Base-by-base conservation (phyloP, 192 early-diverging fungal genomes). In the Rhizophagus prolifer region DNA sequence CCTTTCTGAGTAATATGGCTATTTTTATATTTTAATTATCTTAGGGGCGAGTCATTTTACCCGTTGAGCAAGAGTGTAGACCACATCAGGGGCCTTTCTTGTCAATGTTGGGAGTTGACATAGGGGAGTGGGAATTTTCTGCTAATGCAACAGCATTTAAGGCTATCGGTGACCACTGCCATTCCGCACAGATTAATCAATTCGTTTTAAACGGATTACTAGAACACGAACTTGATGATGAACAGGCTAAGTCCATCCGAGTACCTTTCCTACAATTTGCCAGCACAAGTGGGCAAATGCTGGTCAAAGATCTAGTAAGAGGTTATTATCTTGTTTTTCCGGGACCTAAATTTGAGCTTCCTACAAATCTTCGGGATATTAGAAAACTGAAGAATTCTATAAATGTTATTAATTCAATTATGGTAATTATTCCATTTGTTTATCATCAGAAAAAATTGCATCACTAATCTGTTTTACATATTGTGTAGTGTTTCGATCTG, bases 191-290 rank as follows among this genome's bases (percentile, higher is more conserved):
- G 10, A 62, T 79, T n/a, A 79, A 79, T 58, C 78, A 79, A 38
- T 64, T 61, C 0, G 73, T 79, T 2, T 73, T 79, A 58, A 79
- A 79, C 46, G 36, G 64, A n/a, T 74, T 79, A 23, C 21, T 79
- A 6, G 25, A 67, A 61, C 23, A 25, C 14, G 67, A 74, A n/a
- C 50, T 64, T 13, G 66, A 2, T 46, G 60, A 79, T 38, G 44
- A 71, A 58, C 61, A 79, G 44, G 46, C 6, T 19, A 76, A 54
- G 9, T 23, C 1, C 19, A 74, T 78, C 7, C 26, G 19, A 9
- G 31, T 78, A 12, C 61, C 71, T 26, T 79, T 79, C 60, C 38
- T 74, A 16, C 78, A 79, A 21, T 23, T 79, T 58, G 41, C 31
- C 19, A 46, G 34, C 19, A 74, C 41, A 38, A 61, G 68, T 60